Conservation (phyloP, 2,329 filamentous ascomycete genomes). For the Capronia coronata region DNA sequence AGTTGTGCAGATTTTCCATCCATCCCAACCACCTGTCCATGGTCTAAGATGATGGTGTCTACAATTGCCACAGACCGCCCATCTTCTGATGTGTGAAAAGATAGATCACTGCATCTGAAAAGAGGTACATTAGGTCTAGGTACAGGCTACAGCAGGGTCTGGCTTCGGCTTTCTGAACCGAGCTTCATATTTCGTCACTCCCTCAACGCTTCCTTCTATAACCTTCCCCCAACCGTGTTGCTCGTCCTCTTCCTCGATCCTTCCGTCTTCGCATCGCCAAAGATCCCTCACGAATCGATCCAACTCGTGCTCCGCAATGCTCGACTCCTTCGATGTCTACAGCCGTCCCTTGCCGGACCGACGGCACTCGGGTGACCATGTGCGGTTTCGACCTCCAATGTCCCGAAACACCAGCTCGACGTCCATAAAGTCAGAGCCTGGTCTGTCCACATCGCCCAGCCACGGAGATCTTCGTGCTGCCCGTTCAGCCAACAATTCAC, state of each 20-base stretch:
- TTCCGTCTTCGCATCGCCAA: not conserved
- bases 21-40: too few relatives aligned
- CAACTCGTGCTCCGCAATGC: not conserved
- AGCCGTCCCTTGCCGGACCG: not conserved
- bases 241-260: not conserved
- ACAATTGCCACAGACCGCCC: too few relatives aligned
- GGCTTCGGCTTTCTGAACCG: too few relatives aligned
- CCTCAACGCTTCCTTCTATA: too few relatives aligned
- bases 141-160: too few relatives aligned
- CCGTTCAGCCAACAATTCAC: not conserved
- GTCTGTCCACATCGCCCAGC: conserved; percentile 9
- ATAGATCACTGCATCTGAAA: too few relatives aligned
- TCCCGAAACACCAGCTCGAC: not conserved
- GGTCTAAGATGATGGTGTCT: too few relatives aligned
- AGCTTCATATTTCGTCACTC: too few relatives aligned
- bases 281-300: not conserved
- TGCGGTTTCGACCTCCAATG: not conserved
- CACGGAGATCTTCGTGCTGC: conserved; percentile 13
- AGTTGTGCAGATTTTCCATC: too few relatives aligned
- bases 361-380: not conserved
- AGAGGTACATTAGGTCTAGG: too few relatives aligned
- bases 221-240: too few relatives aligned
- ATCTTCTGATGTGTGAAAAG: too few relatives aligned
- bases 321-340: not conserved
- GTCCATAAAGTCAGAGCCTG: conserved; percentile 17